These are phyloP conservation scores for Clarkia xantiana DNA, from an alignment of 345 rosid genomes.

Conservation along the genomic window DNA sequence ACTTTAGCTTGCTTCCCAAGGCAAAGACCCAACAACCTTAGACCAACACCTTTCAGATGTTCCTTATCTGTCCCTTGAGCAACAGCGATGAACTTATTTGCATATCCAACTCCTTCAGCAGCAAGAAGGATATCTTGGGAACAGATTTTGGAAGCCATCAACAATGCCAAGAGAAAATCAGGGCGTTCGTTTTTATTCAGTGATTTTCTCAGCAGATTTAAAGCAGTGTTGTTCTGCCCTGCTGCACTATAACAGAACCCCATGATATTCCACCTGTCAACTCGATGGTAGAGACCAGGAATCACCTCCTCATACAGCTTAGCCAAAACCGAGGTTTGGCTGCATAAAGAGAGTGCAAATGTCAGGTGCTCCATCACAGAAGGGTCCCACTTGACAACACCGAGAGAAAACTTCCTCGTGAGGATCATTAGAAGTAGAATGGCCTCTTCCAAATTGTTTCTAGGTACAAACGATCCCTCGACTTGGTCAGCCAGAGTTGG, in stretches of 20 bases:
- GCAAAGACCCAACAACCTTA: constrained; percentile 70
- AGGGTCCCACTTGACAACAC: constrained; percentile 65
- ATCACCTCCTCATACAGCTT: constrained; percentile 71
- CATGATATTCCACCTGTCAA: constrained; percentile 71
- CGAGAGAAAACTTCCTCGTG: constrained; percentile 43
- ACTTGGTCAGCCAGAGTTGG: constrained; percentile 66
- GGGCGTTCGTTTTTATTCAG: constrained; percentile 67
- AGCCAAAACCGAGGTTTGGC: constrained; percentile 59
- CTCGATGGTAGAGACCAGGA: constrained; percentile 72
- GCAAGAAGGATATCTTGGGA: constrained; percentile 58
- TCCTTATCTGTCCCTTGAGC: constrained; percentile 38
- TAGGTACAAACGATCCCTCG: constrained; percentile 72
- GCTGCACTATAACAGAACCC: constrained; percentile 65
- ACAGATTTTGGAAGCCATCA: constrained; percentile 81
- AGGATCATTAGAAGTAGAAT: constrained; percentile 79
- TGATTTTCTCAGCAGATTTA: constrained; percentile 75
- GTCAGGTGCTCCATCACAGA: constrained; percentile 73
- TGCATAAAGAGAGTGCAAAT: constrained; percentile 59
- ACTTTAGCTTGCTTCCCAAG: constrained; percentile 67
- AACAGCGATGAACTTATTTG: constrained; percentile 47
- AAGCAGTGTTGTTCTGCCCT: constrained; percentile 42
- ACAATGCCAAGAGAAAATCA: constrained; percentile 47
- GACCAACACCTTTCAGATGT: constrained; percentile 65
- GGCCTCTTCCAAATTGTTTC: constrained; percentile 84
- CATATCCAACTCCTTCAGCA: constrained; percentile 68